A percentile compares a stretch with the other conserved stretches of the same genome.
phyloP scores from a whole-genome alignment of 495 filamentous ascomycete species.

The Aspergillus egyptiacus region DNA sequence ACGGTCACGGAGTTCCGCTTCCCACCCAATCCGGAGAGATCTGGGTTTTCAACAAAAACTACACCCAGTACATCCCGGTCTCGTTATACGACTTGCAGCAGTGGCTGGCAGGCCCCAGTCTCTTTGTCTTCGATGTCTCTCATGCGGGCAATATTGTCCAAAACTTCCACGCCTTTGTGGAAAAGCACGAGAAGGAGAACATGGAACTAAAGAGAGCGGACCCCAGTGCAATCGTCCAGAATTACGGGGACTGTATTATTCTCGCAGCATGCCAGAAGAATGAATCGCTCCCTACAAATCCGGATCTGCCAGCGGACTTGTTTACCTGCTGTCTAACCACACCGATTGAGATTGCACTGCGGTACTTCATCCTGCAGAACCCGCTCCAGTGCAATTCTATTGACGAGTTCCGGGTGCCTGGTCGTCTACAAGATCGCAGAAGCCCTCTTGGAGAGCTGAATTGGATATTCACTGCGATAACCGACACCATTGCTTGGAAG shows the following conservation, averaged over 20 bases:
- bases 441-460: constrained; percentile 95
- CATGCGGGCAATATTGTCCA: constrained; percentile 91
- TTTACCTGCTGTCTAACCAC: constrained; percentile 96
- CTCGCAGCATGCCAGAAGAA: constrained; percentile 84
- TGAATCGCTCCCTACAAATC: constrained; percentile 95
- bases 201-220: constrained; percentile 64
- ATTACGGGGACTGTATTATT: constrained; percentile 76
- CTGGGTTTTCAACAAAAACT: constrained; percentile 99
- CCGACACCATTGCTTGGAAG: constrained; percentile 98
- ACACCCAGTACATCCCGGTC: constrained; percentile 97
- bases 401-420: constrained; percentile 73
- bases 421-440: constrained; percentile 82
- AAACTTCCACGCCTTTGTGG: constrained; percentile 88
- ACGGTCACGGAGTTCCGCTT: constrained; percentile 96
- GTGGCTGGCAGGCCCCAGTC: constrained; percentile 91
- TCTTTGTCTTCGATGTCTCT: constrained; percentile 97
- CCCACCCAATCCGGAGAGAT: constrained; percentile 95
- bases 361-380: constrained; percentile 91
- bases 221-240: constrained; percentile 63
- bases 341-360: constrained; percentile 92
- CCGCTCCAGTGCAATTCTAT: constrained; percentile 69
- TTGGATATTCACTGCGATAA: constrained; percentile 99
- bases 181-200: constrained; percentile 88
- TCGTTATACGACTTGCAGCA: constrained; percentile 92
- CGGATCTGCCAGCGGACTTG: constrained; percentile 85